Evolutionary conservation across 257 asterid species (phyloP), one percentile per base, ranked within the genome.

Genomic region (Eustoma russellianum): DNA sequence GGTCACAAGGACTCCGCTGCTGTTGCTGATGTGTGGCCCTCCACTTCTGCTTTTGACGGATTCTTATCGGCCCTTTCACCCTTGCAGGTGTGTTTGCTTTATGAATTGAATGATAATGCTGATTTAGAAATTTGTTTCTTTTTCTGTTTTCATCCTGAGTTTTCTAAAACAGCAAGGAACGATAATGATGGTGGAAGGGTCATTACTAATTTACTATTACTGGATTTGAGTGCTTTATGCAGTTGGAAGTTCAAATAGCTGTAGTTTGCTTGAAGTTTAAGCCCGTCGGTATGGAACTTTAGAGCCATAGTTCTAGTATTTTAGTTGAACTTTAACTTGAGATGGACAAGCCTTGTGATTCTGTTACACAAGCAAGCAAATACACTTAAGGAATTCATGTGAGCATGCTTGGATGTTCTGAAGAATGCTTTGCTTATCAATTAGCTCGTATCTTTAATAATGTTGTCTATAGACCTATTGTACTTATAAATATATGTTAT

Each of bases 1-100:
- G 93, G 95, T 28, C 95, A 89, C 38, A 76, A 55, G 74, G 95
- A 89, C 66, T 81, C 94, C n/a, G 97, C 95, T 7, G 80, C 97
- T 8, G 96, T 90, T 8, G 97, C 95, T 16, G 97, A 89, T 71
- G 94, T 89, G 46, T 86, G 95, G 93, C 95, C 97, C 10, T 86
- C 97, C 5, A 86, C 90, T 28, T 89, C 95, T 0, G 93, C 94
- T 17, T 89, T 89, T 38, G 93, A 89, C 55, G 94, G 97, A 1
- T 81, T 79, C 55, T 64, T 90, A 63, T 89, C 94, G 0, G 93
- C 90, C 14, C 89, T 86, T 35, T 72, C 94, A 3, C 95, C 95
- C 3, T 66, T 89, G 48, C 94, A 85, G 92, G 95, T 89, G 59
- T 38, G 43, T 38, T 38, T 38, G 9, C 43, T 38, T 38, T 38